Evolutionary conservation across 2,329 filamentous ascomycete genomes (phyloP).

Genomic region (Ilyonectria sp.): DNA sequence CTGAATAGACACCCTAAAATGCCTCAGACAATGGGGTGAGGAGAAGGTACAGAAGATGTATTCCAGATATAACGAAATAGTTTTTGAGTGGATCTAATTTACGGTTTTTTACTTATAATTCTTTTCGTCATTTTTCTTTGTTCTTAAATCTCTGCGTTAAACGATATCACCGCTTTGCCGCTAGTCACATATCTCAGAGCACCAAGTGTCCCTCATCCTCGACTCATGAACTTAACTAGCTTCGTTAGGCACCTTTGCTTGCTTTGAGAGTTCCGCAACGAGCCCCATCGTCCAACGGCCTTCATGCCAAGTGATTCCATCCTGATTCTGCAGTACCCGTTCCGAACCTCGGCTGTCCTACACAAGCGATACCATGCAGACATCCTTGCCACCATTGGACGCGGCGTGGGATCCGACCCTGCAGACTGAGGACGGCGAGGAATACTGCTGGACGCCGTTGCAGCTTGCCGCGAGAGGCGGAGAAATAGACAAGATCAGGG

Average conservation of each 20-base stretch:
- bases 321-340: conserved; percentile 5
- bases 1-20: too few relatives aligned
- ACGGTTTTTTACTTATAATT: too few relatives aligned
- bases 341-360: not conserved
- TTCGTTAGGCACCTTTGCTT: not conserved
- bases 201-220: not conserved
- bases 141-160: too few relatives aligned
- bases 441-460: conserved; percentile 9
- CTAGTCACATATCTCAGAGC: not conserved
- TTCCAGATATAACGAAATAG: too few relatives aligned
- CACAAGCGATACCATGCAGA: not conserved
- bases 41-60: too few relatives aligned
- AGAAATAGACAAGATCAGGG: conserved; percentile 1
- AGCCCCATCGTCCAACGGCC: not conserved
- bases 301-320: not conserved
- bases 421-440: conserved; percentile 3
- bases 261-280: not conserved
- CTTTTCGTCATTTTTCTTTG: too few relatives aligned
- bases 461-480: conserved; percentile 4
- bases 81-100: too few relatives aligned
- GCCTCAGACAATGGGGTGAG: too few relatives aligned
- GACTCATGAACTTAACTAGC: not conserved
- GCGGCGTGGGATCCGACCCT: conserved; percentile 8
- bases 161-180: too few relatives aligned
- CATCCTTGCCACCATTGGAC: conserved; percentile 7